Conservation (phyloP, 768 basidiomycete genomes). For the Pluteus cervinus region DNA sequence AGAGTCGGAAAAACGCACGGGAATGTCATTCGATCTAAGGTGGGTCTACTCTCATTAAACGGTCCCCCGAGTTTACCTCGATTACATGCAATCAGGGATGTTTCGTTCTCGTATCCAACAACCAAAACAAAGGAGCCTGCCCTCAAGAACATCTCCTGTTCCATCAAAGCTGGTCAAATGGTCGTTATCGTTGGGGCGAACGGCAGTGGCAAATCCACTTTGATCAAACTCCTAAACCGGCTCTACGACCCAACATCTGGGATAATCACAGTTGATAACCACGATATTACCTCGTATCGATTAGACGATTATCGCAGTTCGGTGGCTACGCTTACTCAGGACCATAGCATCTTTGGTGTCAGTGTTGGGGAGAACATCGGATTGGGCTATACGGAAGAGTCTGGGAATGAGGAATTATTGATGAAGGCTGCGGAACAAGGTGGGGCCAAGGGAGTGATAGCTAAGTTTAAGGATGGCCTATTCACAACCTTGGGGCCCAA, state of each 20-base stretch:
- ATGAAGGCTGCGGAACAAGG: constrained; percentile 29
- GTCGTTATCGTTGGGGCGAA: constrained; percentile 55
- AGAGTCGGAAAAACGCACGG: too few relatives aligned
- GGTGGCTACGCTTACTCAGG: constrained; percentile 44
- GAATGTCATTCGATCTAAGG: too few relatives aligned
- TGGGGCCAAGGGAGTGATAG: constrained; percentile 34
- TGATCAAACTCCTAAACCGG: constrained; percentile 46
- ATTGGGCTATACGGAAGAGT: too few relatives aligned
- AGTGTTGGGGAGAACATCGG: constrained; percentile 35
- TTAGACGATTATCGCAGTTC: constrained; percentile 34
- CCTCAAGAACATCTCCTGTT: too few relatives aligned
- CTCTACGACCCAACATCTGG: constrained; percentile 43
- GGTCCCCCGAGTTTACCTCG: too few relatives aligned
- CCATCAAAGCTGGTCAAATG: constrained; percentile 38
- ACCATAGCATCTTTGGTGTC: constrained; percentile 41
- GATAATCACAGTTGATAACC: constrained; percentile 35
- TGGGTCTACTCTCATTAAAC: too few relatives aligned
- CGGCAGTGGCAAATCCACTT: constrained; percentile 49
- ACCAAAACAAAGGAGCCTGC: too few relatives aligned
- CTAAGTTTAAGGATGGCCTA: too few relatives aligned
- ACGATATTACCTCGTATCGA: constrained; percentile 30
- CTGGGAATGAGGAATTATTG: constrained; percentile 20
- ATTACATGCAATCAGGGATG: too few relatives aligned
- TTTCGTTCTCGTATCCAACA: too few relatives aligned
- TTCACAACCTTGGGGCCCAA: too few relatives aligned